phyloP scores from a whole-genome alignment of 2,329 filamentous ascomycete genomes.

The Teratosphaeria zuluensis region DNA sequence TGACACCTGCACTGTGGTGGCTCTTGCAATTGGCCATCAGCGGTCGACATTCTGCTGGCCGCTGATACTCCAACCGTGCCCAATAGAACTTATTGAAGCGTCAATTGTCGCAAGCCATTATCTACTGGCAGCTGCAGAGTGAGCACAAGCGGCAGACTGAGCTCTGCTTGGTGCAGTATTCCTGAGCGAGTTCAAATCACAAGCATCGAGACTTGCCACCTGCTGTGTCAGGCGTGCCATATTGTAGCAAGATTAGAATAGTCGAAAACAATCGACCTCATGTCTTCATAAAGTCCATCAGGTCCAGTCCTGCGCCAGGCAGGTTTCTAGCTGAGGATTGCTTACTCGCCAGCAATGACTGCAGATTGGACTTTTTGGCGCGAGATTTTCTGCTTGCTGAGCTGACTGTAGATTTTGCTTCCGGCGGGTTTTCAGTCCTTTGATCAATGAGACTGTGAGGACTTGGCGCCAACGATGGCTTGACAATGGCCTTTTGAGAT shows the following conservation, averaged over 20 bases:
- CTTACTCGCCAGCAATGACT: slow-evolving; percentile 50
- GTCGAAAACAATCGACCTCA: slow-evolving; percentile 2
- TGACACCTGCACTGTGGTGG: too few species aligned
- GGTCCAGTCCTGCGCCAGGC: slow-evolving; percentile 21
- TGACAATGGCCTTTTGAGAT: background rate
- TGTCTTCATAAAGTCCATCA: slow-evolving; percentile 33
- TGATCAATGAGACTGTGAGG: background rate
- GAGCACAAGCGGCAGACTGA: too few species aligned
- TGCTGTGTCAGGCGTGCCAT: background rate
- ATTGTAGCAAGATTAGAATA: background rate
- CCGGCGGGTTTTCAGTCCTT: background rate
- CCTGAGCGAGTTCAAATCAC: too few species aligned
- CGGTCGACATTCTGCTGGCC: too few species aligned
- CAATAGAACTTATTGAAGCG: too few species aligned
- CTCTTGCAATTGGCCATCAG: too few species aligned
- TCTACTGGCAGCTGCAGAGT: too few species aligned
- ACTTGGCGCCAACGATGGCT: background rate
- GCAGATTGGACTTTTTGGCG: slow-evolving; percentile 49
- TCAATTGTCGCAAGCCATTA: too few species aligned
- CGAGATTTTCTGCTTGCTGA: slow-evolving; percentile 48
- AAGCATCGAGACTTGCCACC: too few species aligned
- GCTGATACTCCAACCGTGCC: too few species aligned
- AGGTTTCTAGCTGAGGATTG: slow-evolving; percentile 8
- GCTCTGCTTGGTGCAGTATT: too few species aligned
- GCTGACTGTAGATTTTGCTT: background rate